These are phyloP conservation scores for Exophiala aquamarina DNA, from an alignment of 2,329 filamentous ascomycete species.

Conservation along the genomic window DNA sequence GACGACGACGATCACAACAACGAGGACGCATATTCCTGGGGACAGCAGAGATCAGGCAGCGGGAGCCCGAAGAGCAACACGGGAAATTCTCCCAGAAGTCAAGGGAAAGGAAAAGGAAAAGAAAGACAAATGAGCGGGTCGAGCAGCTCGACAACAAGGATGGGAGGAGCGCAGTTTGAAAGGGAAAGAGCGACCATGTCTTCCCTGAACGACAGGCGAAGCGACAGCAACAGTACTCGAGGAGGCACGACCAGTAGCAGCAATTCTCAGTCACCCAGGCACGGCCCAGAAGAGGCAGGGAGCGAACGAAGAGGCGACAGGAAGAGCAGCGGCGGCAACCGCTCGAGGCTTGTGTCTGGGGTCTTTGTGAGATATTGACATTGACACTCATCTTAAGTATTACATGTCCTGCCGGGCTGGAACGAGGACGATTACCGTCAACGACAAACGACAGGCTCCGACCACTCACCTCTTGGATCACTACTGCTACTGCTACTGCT, in stretches of 20 bases:
- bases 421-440: too few species aligned
- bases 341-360: conserved; percentile 17
- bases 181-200: neutral
- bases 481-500: too few species aligned
- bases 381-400: neutral
- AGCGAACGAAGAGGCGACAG: conserved; percentile 5
- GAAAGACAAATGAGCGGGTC: conserved; percentile 17
- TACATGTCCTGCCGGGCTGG: too few species aligned
- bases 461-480: too few species aligned
- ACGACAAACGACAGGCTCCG: too few species aligned
- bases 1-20: neutral
- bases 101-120: conserved; percentile 21
- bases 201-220: too few species aligned
- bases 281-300: conserved; percentile 9
- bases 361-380: conserved; percentile 24
- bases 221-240: conserved; percentile 4
- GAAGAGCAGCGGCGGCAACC: conserved; percentile 9
- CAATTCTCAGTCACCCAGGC: conserved; percentile 1
- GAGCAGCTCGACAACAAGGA: conserved; percentile 4
- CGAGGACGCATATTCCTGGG: neutral
- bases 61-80: conserved; percentile 4
- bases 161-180: neutral
- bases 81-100: conserved; percentile 1
- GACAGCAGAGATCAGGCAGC: neutral
- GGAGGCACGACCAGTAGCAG: too few species aligned